Base-by-base conservation (phyloP, 208 protist genomes). In the Crithidia fasciculata region DNA sequence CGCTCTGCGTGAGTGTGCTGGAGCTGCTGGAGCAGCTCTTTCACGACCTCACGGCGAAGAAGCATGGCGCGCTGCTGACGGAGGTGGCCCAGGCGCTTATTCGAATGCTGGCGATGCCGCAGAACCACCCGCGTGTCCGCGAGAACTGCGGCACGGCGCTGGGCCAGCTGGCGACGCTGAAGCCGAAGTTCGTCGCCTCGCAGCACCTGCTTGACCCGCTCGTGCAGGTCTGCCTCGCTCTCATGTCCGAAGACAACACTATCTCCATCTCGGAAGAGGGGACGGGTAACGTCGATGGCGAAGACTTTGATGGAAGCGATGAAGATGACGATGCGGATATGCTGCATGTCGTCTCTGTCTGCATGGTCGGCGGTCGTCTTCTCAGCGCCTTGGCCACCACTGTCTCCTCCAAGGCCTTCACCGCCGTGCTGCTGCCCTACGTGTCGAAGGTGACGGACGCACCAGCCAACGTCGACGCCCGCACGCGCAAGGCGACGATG, bases 211-310 rank as follows among this genome's bases (percentile, higher is more conserved):
- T 97, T 3, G 76, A 84, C 54, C 84, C 79, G 0, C 72, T 95
- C 10, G 78, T 93, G 67, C 68, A 83, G 40, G 80, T 82, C 36
- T 91, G 85, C 53, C 52, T 94, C 45, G 73, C 63, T 40, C 69
- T 95, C 9, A 90, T 97, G 85, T 72, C 85, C 15, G 92, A 96
- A 72, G 89, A 93, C 62, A 80, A 79, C 65, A 89, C 83, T 18
- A 93, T 95, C 57, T 80, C 79, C 28, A 76, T 93, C 16, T 64
- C 86, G 4, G 84, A 85, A 18, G 74, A 83, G 9, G 70, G 67
- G 8, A 67, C 68, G 12, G 77, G 66, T 53, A 81, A 79, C 45
- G 81, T 73, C 37, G 73, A 80, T 18, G 79, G 82, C 43, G 78
- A 75, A n/a, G 72, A 81, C 37, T 65, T 61, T 49, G 67, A 80